Evolutionary conservation across 169 alveolate species (phyloP).

Genomic region (Babesia sp.): DNA sequence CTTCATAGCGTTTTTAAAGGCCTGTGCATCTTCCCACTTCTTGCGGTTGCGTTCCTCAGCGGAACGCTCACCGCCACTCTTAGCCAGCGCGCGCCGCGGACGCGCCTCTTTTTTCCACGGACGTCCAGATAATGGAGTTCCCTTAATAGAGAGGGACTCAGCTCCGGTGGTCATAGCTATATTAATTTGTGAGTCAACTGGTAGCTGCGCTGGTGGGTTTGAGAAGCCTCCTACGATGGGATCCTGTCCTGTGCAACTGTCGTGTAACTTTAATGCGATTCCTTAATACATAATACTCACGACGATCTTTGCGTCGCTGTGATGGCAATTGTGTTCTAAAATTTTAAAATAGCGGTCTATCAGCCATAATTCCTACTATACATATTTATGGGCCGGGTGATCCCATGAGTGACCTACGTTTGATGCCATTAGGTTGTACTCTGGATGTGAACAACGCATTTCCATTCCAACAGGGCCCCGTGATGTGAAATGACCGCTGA

Average conservation of each 20-base stretch:
- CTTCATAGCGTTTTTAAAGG: constrained; percentile 35
- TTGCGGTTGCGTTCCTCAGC: constrained; percentile 42
- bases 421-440: too few relatives aligned
- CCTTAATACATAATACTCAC: too few relatives aligned
- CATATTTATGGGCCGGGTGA: too few relatives aligned
- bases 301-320: too few relatives aligned
- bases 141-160: constrained; percentile 53
- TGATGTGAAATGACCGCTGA: too few relatives aligned
- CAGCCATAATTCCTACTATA: too few relatives aligned
- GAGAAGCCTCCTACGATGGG: background rate
- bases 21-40: constrained; percentile 58
- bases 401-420: too few relatives aligned
- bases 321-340: too few relatives aligned
- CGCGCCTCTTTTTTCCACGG: constrained; percentile 53
- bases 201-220: background rate
- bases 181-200: background rate
- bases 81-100: constrained; percentile 49
- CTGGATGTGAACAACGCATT: too few relatives aligned
- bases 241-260: background rate
- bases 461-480: too few relatives aligned
- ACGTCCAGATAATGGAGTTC: constrained; percentile 67
- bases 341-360: too few relatives aligned
- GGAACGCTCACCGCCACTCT: constrained; percentile 4
- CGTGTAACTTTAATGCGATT: background rate
- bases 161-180: background rate